Conservation (phyloP, 441 rosid species). For the Sinapis alba region DNA sequence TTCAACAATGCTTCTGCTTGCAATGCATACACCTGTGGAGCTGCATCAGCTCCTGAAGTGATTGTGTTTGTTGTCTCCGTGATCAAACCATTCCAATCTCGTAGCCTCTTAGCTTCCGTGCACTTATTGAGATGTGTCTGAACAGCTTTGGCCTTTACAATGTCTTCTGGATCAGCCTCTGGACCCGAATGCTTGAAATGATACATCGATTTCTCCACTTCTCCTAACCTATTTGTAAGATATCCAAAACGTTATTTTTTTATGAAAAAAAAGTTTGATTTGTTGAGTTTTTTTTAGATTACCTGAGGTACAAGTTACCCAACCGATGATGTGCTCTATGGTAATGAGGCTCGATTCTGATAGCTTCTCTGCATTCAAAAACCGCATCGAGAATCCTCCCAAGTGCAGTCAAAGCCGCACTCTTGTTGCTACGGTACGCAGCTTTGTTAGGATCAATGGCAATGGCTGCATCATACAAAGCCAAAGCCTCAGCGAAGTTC, state of each 20-base stretch:
- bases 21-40: conserved; percentile 82
- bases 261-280: background rate
- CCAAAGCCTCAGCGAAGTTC: conserved; percentile 87
- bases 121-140: conserved; percentile 63
- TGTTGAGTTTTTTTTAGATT: conserved; percentile 7
- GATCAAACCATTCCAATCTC: conserved; percentile 79
- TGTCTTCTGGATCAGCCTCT: conserved; percentile 72
- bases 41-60: conserved; percentile 80
- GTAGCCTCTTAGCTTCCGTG: conserved; percentile 59
- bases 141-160: conserved; percentile 61
- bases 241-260: background rate
- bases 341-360: conserved; percentile 80
- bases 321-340: conserved; percentile 94
- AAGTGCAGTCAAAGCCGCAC: conserved; percentile 85
- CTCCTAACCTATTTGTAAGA: conserved; percentile 65
- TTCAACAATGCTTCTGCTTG: conserved; percentile 89
- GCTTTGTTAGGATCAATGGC: conserved; percentile 86
- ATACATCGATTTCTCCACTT: conserved; percentile 75
- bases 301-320: conserved; percentile 86
- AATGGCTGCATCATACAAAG: conserved; percentile 94
- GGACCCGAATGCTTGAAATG: conserved; percentile 86
- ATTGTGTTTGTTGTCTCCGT: conserved; percentile 62
- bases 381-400: conserved; percentile 87
- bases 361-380: conserved; percentile 89
- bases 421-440: conserved; percentile 85